A percentile compares a stretch with the other conserved stretches of the same genome.
Conservation (phyloP, 306 rosid genomes). For the Citrullus mucosospermus region DNA sequence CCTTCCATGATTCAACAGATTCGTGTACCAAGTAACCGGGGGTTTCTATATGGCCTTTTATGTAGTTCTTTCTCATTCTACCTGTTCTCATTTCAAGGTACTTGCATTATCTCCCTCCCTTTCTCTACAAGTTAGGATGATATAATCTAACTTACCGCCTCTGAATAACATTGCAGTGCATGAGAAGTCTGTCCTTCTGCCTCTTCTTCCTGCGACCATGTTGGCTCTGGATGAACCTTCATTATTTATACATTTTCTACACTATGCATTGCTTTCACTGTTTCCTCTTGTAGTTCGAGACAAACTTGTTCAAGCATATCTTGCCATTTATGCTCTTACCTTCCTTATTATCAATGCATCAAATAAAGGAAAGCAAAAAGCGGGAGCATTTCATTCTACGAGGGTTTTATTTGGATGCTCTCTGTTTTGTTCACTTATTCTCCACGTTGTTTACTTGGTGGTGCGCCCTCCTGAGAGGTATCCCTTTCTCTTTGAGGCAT, state of each 20-base stretch:
- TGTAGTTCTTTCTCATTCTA: conserved; percentile 77
- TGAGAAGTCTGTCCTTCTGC: conserved; percentile 84
- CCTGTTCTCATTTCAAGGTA: conserved; percentile 90
- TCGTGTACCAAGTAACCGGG: conserved; percentile 51
- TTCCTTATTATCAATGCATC: conserved; percentile 31
- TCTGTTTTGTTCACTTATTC: conserved; percentile 29
- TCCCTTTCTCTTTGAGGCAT: conserved; percentile 82
- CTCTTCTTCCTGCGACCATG: conserved; percentile 79
- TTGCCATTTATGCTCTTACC: conserved; percentile 41
- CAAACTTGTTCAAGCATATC: conserved; percentile 48
- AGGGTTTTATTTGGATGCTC: conserved; percentile 12
- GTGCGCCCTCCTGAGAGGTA: conserved; percentile 54
- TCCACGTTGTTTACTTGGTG: conserved; percentile 64
- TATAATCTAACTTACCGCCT: not conserved
- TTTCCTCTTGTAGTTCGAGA: conserved; percentile 72
- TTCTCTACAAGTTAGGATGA: not conserved
- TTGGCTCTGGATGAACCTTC: conserved; percentile 75
- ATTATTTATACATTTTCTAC: conserved; percentile 38
- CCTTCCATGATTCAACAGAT: conserved; percentile 92
- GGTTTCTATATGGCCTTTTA: conserved; percentile 75
- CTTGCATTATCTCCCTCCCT: not conserved
- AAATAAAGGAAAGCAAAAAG: conserved; percentile 11
- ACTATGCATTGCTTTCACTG: conserved; percentile 64
- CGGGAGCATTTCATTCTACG: conserved; percentile 17
- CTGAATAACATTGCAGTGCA: conserved; percentile 45